Evolutionary conservation across 2,329 filamentous ascomycete genomes (phyloP), one percentile per base, ranked within the genome.

Genomic region (Fusarium sp.): DNA sequence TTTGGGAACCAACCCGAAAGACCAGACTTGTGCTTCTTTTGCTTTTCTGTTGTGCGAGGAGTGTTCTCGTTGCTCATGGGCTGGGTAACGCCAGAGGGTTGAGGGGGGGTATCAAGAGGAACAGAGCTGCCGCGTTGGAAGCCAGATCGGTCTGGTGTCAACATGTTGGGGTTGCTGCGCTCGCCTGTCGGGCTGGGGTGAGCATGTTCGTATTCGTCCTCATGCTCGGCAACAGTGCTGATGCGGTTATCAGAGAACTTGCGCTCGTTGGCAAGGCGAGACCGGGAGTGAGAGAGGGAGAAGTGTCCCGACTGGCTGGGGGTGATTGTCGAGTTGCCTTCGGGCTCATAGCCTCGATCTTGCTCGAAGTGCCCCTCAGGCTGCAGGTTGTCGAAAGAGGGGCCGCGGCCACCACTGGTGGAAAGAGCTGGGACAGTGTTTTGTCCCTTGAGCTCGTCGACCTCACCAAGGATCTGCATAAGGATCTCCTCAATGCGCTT

Each of bases 401-500:
- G 84, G 38, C 80, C 83, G 12, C 89, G 83, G 69, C 88, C 91
- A 62, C 81, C 83, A 46, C 77, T 78, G 18, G 66, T 66, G 8
- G 76, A 79, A 35, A 77, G 71, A 15, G 79, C 64, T 53, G 77
- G 78, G 3, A 82, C 84, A 2, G 84, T 84, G 6, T 84, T 86
- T 72, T 89, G 86, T 11, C 84, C 86, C 76, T 94, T 93, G 61
- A 96, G 84, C 46, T 89, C 92, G 77, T 98, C 95, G 9, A 99
- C 94, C 77, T 99, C 96, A 50, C 90, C 92, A 21, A 99, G 88
- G 23, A 99, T 87, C 77, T 97, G 94, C 79, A 96, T 92, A 33
- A 99, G 87, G 92, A 96, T 95, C 64, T 93, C 92, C 78, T 96
- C 93, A 66, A 98, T 97, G 73, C 93, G 92, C 69, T 90, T 89